Base-by-base conservation (phyloP, 257 asterid genomes). In the Lycium ferocissimum region DNA sequence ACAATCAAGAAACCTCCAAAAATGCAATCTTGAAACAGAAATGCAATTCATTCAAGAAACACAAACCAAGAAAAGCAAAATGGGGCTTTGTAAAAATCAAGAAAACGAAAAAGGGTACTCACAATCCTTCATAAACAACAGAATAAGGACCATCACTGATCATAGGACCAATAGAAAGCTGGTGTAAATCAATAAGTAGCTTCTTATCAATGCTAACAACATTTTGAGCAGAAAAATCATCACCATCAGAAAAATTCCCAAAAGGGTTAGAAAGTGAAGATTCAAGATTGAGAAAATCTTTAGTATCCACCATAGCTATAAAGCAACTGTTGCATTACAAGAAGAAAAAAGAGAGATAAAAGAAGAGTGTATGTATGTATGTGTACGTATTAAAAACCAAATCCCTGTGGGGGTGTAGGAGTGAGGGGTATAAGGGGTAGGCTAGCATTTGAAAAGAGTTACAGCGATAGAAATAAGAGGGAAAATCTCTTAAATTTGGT, bases 101-200 rank as follows among this genome's bases (percentile, higher is more conserved):
- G 54, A 61, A 67, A 79, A 53, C 15, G 12, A 18, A 58, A 76
- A 67, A 17, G 53, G 61, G 33, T 1, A 88, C 95, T 91, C 84
- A 93, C 97, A 79, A 56, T 81, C 95, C 97, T 86, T 91, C 87
- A 63, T 92, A 90, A 38, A 93, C 95, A 43, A 85, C 70, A 14
- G 97, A 90, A 56, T 89, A 86, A 38, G 76, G 81, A 2, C 95
- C 92, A 59, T 88, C 95, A 76, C 92, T 89, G 88, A 93, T 84
- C 89, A 88, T 80, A 26, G 87, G 83, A 38, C 94, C 97, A 45
- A 90, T 83, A 18, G 71, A 53, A 71, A 93, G 93, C 83, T 85
- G 85, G 57, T 33, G 63, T 22, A 72, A 81, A 86, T 91, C 93
- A 79, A 93, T 83, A 85, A 92, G 54, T 35, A 89, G 86, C 62